Evolutionary conservation across 1,284 basidiomycete genomes (phyloP).

Genomic region (Ganoderma sinense): DNA sequence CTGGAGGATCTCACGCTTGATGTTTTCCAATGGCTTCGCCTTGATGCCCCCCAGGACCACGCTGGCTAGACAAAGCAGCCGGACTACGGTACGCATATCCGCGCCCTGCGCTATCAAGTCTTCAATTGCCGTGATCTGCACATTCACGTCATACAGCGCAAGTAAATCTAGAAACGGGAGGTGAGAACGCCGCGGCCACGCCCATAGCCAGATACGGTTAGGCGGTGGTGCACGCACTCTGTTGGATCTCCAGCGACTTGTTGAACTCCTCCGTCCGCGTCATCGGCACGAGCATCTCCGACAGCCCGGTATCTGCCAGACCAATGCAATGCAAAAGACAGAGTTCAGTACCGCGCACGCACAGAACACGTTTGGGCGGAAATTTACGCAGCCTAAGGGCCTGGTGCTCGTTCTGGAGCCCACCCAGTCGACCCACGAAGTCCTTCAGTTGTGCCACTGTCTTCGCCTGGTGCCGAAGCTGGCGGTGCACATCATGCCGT

Average conservation of each 20-base stretch:
- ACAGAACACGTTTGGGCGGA: constrained; percentile 10
- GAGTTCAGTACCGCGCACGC: constrained; percentile 5
- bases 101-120: constrained; percentile 88
- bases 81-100: constrained; percentile 78
- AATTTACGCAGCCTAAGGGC: constrained; percentile 84
- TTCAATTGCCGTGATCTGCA: constrained; percentile 85
- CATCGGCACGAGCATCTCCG: constrained; percentile 88
- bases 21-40: constrained; percentile 83
- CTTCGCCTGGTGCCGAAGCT: constrained; percentile 83
- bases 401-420: constrained; percentile 92
- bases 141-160: constrained; percentile 84
- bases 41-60: constrained; percentile 90
- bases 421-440: constrained; percentile 94
- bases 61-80: constrained; percentile 88
- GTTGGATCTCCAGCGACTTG: constrained; percentile 93
- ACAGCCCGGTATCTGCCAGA: constrained; percentile 85
- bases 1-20: constrained; percentile 94
- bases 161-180: constrained; percentile 74
- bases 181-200: neutral
- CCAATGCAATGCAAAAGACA: constrained; percentile 4
- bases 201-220: neutral
- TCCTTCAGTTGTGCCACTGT: constrained; percentile 93
- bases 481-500: constrained; percentile 22
- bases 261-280: constrained; percentile 93
- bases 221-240: constrained; percentile 65